phyloP scores from a whole-genome alignment of 2,329 filamentous ascomycete species.

The Zopfia rhizophila region DNA sequence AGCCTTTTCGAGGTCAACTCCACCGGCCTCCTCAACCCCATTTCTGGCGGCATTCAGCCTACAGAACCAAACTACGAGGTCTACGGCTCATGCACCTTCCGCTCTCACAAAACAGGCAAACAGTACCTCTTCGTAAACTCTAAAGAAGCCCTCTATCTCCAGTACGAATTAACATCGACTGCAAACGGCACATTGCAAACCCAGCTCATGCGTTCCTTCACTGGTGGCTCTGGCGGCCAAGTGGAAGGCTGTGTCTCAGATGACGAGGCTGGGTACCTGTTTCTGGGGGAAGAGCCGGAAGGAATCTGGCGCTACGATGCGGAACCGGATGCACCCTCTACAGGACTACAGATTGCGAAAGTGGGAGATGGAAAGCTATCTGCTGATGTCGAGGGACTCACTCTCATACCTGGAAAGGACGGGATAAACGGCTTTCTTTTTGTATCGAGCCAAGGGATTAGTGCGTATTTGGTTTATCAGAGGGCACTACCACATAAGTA shows the following conservation, averaged over 20 bases:
- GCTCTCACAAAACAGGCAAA: slow-evolving; percentile 58
- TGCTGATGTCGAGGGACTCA: slow-evolving; percentile 66
- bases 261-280: slow-evolving; percentile 62
- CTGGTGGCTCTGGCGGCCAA: slow-evolving; percentile 62
- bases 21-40: slow-evolving; percentile 56
- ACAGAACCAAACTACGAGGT: slow-evolving; percentile 59
- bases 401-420: slow-evolving; percentile 59
- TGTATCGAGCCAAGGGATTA: slow-evolving; percentile 65
- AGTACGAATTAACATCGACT: slow-evolving; percentile 60
- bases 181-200: slow-evolving; percentile 57
- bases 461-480: slow-evolving; percentile 63
- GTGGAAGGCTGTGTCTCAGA: slow-evolving; percentile 66
- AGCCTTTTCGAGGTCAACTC: slow-evolving; percentile 63
- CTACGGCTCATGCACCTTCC: slow-evolving; percentile 65
- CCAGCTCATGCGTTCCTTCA: slow-evolving; percentile 62
- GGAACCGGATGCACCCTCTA: slow-evolving; percentile 57
- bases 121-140: slow-evolving; percentile 67
- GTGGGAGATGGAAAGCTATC: slow-evolving; percentile 61
- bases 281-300: slow-evolving; percentile 64
- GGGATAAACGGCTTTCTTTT: slow-evolving; percentile 61
- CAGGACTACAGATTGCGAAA: slow-evolving; percentile 49
- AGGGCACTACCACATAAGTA: slow-evolving; percentile 61
- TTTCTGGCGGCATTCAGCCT: slow-evolving; percentile 60
- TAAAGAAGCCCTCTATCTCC: slow-evolving; percentile 64
- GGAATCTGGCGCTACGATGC: slow-evolving; percentile 65